Percentiles rank a stretch among this genome's conserved stretches.
Conservation (phyloP, 2,329 filamentous ascomycete species). For the Cladosporium austrohemisphaericum region DNA sequence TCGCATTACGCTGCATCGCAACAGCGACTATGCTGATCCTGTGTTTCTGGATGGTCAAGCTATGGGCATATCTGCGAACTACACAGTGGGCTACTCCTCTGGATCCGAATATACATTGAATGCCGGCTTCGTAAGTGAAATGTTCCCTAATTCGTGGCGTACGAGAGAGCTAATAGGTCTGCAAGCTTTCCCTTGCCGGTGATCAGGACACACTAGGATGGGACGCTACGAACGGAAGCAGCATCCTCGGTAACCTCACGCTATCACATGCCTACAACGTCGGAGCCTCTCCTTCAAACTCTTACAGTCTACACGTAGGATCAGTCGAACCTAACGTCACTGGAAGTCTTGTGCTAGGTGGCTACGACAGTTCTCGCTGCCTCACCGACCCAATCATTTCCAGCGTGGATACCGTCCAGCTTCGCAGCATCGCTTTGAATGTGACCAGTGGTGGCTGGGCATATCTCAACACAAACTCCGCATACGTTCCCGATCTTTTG, state of each 20-base stretch:
- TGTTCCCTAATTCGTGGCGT: background rate
- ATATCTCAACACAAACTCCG: conserved; percentile 23
- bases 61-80: conserved; percentile 4
- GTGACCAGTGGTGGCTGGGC: conserved; percentile 41
- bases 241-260: conserved; percentile 7
- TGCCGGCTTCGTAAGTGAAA: conserved; percentile 16
- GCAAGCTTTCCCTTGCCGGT: conserved; percentile 17
- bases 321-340: conserved; percentile 16
- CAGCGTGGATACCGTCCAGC: conserved; percentile 18
- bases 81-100: background rate
- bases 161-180: background rate
- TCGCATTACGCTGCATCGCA: conserved; percentile 13
- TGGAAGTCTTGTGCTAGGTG: conserved; percentile 18
- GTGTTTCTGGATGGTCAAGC: background rate
- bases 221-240: background rate
- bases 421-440: conserved; percentile 42
- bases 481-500: conserved; percentile 17
- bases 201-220: conserved; percentile 1
- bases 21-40: background rate
- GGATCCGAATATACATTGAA: conserved; percentile 10
- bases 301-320: conserved; percentile 20
- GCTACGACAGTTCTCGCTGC: conserved; percentile 20
- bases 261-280: conserved; percentile 12
- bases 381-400: conserved; percentile 12
- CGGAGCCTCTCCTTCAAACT: conserved; percentile 16